Base-by-base conservation (phyloP, 169 alveolate species). In the Plasmodium berghei region DNA sequence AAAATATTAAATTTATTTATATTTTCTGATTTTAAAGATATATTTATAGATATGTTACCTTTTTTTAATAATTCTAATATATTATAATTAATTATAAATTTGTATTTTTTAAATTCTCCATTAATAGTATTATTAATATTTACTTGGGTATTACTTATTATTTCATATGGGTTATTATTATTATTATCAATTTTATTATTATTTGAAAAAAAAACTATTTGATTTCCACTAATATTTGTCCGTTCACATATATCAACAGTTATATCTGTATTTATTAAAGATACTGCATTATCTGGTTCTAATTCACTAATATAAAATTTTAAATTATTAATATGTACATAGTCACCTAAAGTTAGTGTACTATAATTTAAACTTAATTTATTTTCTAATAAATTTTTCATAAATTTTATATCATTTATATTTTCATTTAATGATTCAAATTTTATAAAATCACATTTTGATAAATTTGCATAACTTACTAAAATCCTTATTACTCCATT, bases 371-470 rank as follows among this genome's bases (percentile, higher is more conserved):
- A 22, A 26, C 56, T 75, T 67, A 75, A 75, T 45, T 75, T 55
- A 46, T 75, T 75, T 75, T 75, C 75, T 46, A 75, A 48, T 75
- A 75, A 75, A 61, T 75, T 75, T 46, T 75, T 75, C 88, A 75
- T 62, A 75, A 46, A 75, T 62, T 75, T 75, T 42, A 75, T 75
- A 42, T 75, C 73, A 14, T 55, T 75, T 9, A 40, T 62, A 75
- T 75, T 75, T 46, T 75, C 75, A 61, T 62, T 75, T 61, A 75
- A 61, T 12, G 88, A 59, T 46, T 75, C 88, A 46, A 75, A 75
- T 75, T 75, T 75, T 49, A 75, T 75, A 62, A 75, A 75, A 75
- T 75, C 88, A 52, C 88, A 75, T 75, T 75, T 75, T 3, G 88
- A 63, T 62, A 75, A 46, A 62, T 62, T 75, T 62, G 75, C 73